A percentile compares a stretch with the other conserved stretches of the same genome.
Conservation (phyloP, 176 grass and related monocot genomes). For the Chrysopogon serrulatus region DNA sequence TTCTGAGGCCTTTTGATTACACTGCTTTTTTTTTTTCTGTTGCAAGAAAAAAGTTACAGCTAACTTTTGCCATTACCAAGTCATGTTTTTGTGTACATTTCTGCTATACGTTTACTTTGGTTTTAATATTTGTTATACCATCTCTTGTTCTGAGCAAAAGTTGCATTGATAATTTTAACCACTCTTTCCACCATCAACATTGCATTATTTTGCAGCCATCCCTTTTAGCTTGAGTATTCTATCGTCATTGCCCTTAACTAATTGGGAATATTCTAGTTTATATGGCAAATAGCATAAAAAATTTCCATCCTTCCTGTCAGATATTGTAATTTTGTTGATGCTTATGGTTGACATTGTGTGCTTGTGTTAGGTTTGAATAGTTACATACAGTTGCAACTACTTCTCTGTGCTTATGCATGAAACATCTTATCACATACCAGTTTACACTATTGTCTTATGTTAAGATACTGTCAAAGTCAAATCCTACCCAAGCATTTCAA, state of each 20-base stretch:
- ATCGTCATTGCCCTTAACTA: neutral
- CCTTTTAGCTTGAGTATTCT: neutral
- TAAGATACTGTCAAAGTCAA: neutral
- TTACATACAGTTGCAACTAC: neutral
- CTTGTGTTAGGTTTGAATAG: neutral
- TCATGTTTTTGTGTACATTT: neutral
- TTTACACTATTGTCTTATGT: neutral
- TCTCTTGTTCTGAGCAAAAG: neutral
- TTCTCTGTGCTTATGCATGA: neutral
- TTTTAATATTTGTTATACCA: neutral
- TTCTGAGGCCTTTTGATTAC: slow-evolving; percentile 12
- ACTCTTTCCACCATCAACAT: neutral
- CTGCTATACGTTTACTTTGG: neutral
- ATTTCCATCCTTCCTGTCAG: neutral
- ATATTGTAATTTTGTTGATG: slow-evolving; percentile 2
- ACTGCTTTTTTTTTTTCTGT: neutral
- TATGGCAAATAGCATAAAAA: neutral
- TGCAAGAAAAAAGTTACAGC: neutral
- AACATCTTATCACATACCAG: neutral
- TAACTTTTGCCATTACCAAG: neutral
- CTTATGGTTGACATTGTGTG: neutral
- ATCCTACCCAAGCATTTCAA: slow-evolving; percentile 21
- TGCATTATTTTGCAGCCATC: slow-evolving; percentile 5
- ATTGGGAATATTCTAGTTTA: neutral
- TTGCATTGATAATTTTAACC: neutral